Conservation (phyloP, 805 yeast genomes). For the Starmerella powellii region DNA sequence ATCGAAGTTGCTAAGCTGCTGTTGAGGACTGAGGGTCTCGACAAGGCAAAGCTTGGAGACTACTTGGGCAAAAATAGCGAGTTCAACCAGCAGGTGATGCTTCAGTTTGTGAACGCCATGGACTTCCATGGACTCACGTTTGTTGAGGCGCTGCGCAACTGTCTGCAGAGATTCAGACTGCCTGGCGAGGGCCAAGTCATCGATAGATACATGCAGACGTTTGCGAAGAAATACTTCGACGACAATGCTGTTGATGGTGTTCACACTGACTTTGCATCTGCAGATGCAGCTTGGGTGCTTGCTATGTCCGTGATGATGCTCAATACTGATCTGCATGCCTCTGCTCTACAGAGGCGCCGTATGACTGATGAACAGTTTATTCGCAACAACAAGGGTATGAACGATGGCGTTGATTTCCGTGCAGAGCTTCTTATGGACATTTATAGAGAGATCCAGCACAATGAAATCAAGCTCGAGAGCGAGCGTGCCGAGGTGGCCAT, state of each 20-base stretch:
- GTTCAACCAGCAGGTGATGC: slow-evolving; percentile 71
- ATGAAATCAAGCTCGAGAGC: slow-evolving; percentile 82
- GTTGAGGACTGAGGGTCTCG: slow-evolving; percentile 56
- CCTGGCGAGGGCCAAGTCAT: slow-evolving; percentile 99
- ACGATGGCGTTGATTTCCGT: slow-evolving; percentile 78
- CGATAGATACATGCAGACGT: slow-evolving; percentile 91
- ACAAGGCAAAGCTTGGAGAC: slow-evolving; percentile 78
- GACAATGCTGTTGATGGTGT: slow-evolving; percentile 45
- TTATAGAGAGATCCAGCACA: slow-evolving; percentile 61
- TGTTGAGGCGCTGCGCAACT: slow-evolving; percentile 73
- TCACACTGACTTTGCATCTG: slow-evolving; percentile 51
- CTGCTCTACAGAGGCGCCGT: slow-evolving; percentile 62
- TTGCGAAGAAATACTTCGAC: slow-evolving; percentile 80
- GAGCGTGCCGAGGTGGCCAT: slow-evolving; percentile 89
- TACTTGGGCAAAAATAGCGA: slow-evolving; percentile 82
- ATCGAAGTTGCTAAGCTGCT: slow-evolving; percentile 62
- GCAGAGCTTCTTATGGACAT: slow-evolving; percentile 56
- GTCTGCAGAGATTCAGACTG: slow-evolving; percentile 76
- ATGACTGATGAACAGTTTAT: slow-evolving; percentile 85
- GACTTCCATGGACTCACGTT: slow-evolving; percentile 58
- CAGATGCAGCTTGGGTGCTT: slow-evolving; percentile 85
- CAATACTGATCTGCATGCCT: slow-evolving; percentile 88
- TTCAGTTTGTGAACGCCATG: slow-evolving; percentile 80
- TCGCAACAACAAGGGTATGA: slow-evolving; percentile 79
- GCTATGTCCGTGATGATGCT: slow-evolving; percentile 87